Evolutionary conservation across 176 grass and related monocot species (phyloP).

Genomic region (Avena sativa): DNA sequence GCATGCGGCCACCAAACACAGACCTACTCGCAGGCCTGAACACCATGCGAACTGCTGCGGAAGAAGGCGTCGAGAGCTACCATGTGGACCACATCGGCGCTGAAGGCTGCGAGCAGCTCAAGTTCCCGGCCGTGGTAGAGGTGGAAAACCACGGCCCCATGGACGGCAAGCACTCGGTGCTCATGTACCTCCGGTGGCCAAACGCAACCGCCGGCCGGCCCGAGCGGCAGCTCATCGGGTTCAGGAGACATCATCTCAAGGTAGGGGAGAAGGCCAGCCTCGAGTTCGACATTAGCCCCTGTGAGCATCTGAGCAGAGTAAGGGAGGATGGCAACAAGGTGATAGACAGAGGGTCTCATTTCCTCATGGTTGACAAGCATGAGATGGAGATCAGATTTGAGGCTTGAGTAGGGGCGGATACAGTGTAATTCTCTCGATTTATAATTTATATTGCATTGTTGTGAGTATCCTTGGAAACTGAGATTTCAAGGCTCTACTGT

Average conservation of each 20-base stretch:
- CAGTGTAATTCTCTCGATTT: neutral
- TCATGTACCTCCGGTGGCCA: constrained; percentile 64
- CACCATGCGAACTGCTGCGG: neutral
- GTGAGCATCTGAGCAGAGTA: constrained; percentile 65
- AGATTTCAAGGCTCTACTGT: neutral
- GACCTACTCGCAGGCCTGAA: constrained; percentile 12
- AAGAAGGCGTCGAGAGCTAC: constrained; percentile 9
- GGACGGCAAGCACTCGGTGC: constrained; percentile 66
- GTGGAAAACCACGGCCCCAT: constrained; percentile 72
- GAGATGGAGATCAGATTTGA: constrained; percentile 52
- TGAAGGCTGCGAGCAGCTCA: constrained; percentile 47
- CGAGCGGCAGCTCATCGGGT: constrained; percentile 52
- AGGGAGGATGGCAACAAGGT: constrained; percentile 60
- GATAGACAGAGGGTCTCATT: constrained; percentile 70
- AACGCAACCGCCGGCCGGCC: constrained; percentile 25
- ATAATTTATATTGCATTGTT: neutral
- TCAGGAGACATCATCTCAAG: constrained; percentile 60
- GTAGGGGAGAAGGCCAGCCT: constrained; percentile 43
- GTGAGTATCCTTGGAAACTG: neutral
- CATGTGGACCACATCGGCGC: constrained; percentile 34
- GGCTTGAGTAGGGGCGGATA: constrained; percentile 36
- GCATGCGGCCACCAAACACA: neutral
- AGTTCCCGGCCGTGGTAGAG: constrained; percentile 45
- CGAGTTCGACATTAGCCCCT: constrained; percentile 56
- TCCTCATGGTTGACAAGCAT: constrained; percentile 55